Evolutionary conservation across 768 basidiomycete genomes (phyloP), one percentile per base, ranked within the genome.

Genomic region (Suillus luteus): DNA sequence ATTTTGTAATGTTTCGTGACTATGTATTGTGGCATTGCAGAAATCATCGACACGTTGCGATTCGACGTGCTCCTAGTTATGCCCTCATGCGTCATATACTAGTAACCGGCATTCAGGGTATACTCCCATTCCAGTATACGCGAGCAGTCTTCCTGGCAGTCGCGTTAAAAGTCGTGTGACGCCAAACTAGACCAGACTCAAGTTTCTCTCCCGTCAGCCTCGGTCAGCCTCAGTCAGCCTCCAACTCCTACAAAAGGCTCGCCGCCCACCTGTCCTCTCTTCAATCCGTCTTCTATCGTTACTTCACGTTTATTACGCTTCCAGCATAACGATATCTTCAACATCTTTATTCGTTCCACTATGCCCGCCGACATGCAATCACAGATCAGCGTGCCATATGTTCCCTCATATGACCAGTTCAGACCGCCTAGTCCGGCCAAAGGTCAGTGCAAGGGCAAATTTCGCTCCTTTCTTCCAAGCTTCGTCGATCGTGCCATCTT

Each of bases 401-500:
- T 35, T 35, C 52, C 19, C 19, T 19, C 31, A 12, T 19, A 33
- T 6, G 27, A 54, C 31, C 52, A 33, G 11, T 54, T 31, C 11
- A 33, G 11, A 54, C 52, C 33, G 2, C 52, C 15, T 5, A 33
- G n/a, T 19, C 52, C 31, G 12, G 52, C 52, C 11, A 1, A n/a
- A 31, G 17, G 51, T 3, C 52, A 54, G 31, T 19, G 31, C 31
- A 52, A 33, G 31, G 19, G 31, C 31, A 54, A 33, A 54, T 31
- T 54, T 35, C 33, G 11, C 35, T 54, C 33, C 19, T 54, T 54
- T 35, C 33, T 54, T 35, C 52, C 52, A n/a, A 33, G 52, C 52
- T 54, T 54, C 33, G 52, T 54, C 52, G 52, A 54, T 54, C 52
- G 52, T 12, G 33, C 19, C 10, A 54, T 54, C 31, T 54, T 54